These are phyloP conservation scores for Papiliotrema laurentii DNA, from an alignment of 1,284 basidiomycete genomes.

Conservation along the genomic window DNA sequence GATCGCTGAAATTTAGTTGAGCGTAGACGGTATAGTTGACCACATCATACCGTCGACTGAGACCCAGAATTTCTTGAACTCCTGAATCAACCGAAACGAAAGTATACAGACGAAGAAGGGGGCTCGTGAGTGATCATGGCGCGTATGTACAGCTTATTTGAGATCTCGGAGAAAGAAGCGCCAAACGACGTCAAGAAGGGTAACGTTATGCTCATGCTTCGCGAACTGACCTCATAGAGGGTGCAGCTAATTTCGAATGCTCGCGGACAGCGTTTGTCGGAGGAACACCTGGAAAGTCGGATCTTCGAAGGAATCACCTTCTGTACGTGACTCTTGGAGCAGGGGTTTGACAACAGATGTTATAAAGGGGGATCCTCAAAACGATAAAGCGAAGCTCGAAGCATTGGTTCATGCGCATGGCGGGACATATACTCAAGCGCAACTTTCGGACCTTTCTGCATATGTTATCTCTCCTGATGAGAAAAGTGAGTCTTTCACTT, in stretches of 20 bases:
- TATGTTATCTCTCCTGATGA: constrained; percentile 54
- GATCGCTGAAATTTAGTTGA: constrained; percentile 20
- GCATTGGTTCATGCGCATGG: constrained; percentile 65
- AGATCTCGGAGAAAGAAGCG: constrained; percentile 20
- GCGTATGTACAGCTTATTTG: background rate
- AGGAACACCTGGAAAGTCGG: constrained; percentile 57
- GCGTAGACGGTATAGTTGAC: constrained; percentile 24
- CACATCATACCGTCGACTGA: background rate
- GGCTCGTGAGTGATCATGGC: constrained; percentile 27
- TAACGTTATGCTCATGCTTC: background rate
- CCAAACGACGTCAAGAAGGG: constrained; percentile 19
- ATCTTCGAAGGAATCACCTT: constrained; percentile 73
- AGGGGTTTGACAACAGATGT: constrained; percentile 52
- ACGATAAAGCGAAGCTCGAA: constrained; percentile 40
- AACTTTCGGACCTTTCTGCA: constrained; percentile 37
- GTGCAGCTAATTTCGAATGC: constrained; percentile 61
- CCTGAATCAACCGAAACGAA: constrained; percentile 31
- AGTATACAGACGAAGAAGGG: constrained; percentile 37
- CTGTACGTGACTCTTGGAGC: constrained; percentile 53
- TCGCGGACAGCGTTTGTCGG: constrained; percentile 59
- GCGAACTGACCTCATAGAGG: constrained; percentile 38
- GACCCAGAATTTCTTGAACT: constrained; percentile 31
- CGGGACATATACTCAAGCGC: constrained; percentile 62
- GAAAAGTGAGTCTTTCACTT: constrained; percentile 27
- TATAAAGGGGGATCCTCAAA: constrained; percentile 55